Conservation (phyloP, 192 early-diverging fungal genomes). For the Borealophlyctis nickersoniae region DNA sequence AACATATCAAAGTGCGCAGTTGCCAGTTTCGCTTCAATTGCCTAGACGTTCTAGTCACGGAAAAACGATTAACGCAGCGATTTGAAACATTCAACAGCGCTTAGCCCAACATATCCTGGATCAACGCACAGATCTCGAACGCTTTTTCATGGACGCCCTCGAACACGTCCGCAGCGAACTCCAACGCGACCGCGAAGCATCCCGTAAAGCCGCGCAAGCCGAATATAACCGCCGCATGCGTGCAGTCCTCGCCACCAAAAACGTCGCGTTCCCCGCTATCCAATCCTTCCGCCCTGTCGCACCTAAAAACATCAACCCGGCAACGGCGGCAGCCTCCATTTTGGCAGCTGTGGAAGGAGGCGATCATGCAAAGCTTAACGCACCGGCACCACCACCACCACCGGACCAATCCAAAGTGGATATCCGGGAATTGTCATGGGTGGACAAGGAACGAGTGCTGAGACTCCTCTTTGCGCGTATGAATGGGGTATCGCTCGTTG, state of each 20-base stretch:
- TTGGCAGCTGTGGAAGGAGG: not conserved
- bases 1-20: constrained; percentile 50
- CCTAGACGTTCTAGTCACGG: not conserved
- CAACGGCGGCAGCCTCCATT: not conserved
- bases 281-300: constrained; percentile 29
- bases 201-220: constrained; percentile 28
- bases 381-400: constrained; percentile 5
- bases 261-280: constrained; percentile 31
- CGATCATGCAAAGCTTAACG: constrained; percentile 12
- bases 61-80: not conserved
- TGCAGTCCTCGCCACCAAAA: constrained; percentile 4
- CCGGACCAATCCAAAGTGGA: constrained; percentile 34
- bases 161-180: constrained; percentile 50
- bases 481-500: constrained; percentile 51
- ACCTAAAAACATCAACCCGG: not conserved
- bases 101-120: constrained; percentile 61
- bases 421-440: constrained; percentile 48
- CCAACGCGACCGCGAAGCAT: constrained; percentile 23
- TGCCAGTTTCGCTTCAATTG: too few relatives aligned
- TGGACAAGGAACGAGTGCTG: constrained; percentile 57
- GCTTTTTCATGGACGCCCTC: constrained; percentile 62
- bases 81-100: constrained; percentile 28
- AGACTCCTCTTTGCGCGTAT: constrained; percentile 62
- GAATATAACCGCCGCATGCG: constrained; percentile 49
- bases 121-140: constrained; percentile 58